These are phyloP conservation scores for Populus alba DNA, from an alignment of 345 rosid species.

Conservation along the genomic window DNA sequence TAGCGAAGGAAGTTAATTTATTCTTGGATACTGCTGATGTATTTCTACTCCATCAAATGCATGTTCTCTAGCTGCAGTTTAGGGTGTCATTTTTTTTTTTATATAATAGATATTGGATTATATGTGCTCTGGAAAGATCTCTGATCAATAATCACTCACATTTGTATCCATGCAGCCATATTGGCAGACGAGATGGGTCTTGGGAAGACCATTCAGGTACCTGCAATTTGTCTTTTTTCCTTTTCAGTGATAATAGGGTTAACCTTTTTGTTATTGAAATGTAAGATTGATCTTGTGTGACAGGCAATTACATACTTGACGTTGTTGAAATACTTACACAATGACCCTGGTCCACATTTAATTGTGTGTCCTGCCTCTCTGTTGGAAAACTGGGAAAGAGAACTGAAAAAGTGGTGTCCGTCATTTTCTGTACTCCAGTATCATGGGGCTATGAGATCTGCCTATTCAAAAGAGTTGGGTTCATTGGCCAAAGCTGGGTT, in stretches of 20 bases:
- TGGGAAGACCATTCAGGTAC: slow-evolving; percentile 97
- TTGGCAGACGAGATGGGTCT: slow-evolving; percentile 99
- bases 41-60: neutral
- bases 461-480: slow-evolving; percentile 76
- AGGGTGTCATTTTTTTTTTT: neutral
- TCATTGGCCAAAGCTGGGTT: slow-evolving; percentile 75
- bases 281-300: slow-evolving; percentile 19
- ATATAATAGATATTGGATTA: neutral
- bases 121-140: slow-evolving; percentile 3
- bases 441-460: slow-evolving; percentile 80
- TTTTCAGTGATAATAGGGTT: neutral
- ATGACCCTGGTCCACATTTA: slow-evolving; percentile 95
- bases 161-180: slow-evolving; percentile 66
- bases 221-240: slow-evolving; percentile 6
- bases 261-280: neutral
- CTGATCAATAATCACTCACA: slow-evolving; percentile 14
- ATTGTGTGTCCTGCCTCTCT: slow-evolving; percentile 96
- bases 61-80: neutral
- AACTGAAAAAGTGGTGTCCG: slow-evolving; percentile 95
- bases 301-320: slow-evolving; percentile 91
- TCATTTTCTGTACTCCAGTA: slow-evolving; percentile 84
- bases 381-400: slow-evolving; percentile 99
- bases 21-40: neutral
- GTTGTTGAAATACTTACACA: slow-evolving; percentile 65
- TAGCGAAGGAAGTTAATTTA: neutral